Evolutionary conservation across 2,329 filamentous ascomycete species (phyloP).

Genomic region (Daldinia sp.): DNA sequence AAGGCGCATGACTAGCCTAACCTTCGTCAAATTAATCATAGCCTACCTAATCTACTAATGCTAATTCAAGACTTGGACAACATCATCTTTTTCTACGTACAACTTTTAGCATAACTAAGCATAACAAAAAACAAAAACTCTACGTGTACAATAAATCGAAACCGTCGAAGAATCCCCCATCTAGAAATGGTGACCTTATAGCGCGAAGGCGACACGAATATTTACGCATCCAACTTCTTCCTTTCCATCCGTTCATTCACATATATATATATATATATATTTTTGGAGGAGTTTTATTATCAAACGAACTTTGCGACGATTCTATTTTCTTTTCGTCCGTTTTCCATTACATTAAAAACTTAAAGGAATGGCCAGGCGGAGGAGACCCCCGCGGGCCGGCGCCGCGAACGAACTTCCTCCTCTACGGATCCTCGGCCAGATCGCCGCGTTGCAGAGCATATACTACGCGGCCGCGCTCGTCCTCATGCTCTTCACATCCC

Average conservation of each 20-base stretch:
- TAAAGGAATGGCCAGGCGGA: slow-evolving; percentile 62
- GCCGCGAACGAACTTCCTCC: slow-evolving; percentile 72
- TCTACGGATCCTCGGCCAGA: slow-evolving; percentile 70
- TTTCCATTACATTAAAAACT: slow-evolving; percentile 6
- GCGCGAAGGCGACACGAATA: slow-evolving; percentile 24
- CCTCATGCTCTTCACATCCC: slow-evolving; percentile 68
- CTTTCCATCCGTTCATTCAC: slow-evolving; percentile 41
- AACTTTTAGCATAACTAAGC: background rate
- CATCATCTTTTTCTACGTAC: background rate
- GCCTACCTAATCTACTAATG: slow-evolving; percentile 1
- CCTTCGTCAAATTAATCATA: slow-evolving; percentile 34
- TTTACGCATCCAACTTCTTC: slow-evolving; percentile 25
- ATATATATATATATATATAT: slow-evolving; percentile 10
- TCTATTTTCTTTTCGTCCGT: background rate
- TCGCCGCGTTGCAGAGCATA: slow-evolving; percentile 66
- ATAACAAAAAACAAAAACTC: background rate
- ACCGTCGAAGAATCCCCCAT: slow-evolving; percentile 1
- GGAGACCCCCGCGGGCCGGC: slow-evolving; percentile 69
- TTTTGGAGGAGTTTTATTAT: background rate
- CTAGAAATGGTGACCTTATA: slow-evolving; percentile 46
- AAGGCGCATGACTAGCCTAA: slow-evolving; percentile 32
- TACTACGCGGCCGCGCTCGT: slow-evolving; percentile 66
- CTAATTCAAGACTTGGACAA: slow-evolving; percentile 20
- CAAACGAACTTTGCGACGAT: background rate
- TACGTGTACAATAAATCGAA: background rate